These are phyloP conservation scores for Phytophthora aleatoria DNA, from an alignment of 352 stramenopile genomes.

Conservation along the genomic window DNA sequence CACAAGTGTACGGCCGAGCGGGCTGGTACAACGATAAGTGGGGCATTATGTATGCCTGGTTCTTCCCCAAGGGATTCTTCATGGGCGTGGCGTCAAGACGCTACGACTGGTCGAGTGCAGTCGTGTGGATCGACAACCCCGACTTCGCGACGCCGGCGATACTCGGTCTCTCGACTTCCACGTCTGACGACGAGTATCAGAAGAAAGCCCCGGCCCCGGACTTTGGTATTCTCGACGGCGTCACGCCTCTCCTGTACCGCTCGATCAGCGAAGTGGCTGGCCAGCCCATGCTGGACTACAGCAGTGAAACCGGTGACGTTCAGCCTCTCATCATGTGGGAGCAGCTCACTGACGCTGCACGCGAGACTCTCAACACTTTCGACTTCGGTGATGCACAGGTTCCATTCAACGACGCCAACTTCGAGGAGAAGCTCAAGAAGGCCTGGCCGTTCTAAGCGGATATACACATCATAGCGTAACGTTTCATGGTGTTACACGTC, in stretches of 20 bases:
- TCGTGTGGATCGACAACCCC: background rate
- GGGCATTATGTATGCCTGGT: background rate
- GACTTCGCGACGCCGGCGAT: background rate
- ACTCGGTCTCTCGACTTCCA: background rate
- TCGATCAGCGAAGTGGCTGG: constrained; percentile 1
- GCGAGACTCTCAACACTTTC: background rate
- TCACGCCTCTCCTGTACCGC: background rate
- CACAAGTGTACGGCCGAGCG: constrained; percentile 3
- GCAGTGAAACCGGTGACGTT: constrained; percentile 1
- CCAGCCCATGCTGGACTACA: constrained; percentile 8
- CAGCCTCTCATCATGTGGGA: constrained; percentile 15
- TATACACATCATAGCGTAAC: background rate
- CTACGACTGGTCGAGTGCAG: background rate
- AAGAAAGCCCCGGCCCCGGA: background rate
- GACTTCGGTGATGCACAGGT: constrained; percentile 9
- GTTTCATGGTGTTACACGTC: too few relatives aligned
- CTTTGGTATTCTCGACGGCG: background rate
- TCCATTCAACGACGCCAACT: constrained; percentile 6
- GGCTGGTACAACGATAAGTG: background rate
- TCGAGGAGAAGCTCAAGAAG: constrained; percentile 10
- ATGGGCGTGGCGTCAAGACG: background rate
- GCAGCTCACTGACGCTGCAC: background rate
- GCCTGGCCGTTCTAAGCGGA: constrained; percentile 7
- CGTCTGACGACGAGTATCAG: background rate
- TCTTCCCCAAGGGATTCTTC: background rate